These are phyloP conservation scores for Casaregolazyma lundiana DNA, from an alignment of 1,139 yeast species.

Conservation along the genomic window DNA sequence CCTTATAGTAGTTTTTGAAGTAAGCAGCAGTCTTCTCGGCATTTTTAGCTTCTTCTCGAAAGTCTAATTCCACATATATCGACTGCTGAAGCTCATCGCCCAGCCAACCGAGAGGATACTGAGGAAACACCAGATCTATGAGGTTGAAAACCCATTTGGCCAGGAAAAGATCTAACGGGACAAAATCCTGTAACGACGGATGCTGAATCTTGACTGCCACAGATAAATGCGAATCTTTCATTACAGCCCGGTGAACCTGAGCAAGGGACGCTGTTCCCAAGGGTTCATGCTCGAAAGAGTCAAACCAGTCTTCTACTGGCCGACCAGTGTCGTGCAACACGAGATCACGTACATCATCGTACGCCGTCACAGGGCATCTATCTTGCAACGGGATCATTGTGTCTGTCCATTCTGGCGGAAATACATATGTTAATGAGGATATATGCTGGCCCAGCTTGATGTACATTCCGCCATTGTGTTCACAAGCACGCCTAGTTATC, in stretches of 20 bases:
- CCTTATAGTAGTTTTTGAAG: constrained; percentile 50
- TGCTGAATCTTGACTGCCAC: constrained; percentile 97
- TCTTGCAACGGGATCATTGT: constrained; percentile 94
- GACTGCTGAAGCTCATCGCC: constrained; percentile 87
- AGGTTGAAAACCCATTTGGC: constrained; percentile 71
- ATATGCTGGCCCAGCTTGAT: constrained; percentile 94
- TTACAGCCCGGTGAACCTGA: constrained; percentile 80
- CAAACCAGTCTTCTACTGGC: constrained; percentile 60
- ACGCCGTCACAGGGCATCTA: constrained; percentile 75
- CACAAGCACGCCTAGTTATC: constrained; percentile 74
- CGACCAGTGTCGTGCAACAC: constrained; percentile 61
- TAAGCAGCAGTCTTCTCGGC: constrained; percentile 64
- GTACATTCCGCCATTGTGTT: constrained; percentile 84
- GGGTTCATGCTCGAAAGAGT: constrained; percentile 64
- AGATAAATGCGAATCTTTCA: constrained; percentile 55
- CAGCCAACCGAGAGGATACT: constrained; percentile 88
- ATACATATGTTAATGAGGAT: constrained; percentile 81
- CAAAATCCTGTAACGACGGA: constrained; percentile 80
- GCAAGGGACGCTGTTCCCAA: constrained; percentile 96
- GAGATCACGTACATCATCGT: constrained; percentile 64
- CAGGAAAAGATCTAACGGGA: constrained; percentile 79
- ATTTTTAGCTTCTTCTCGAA: constrained; percentile 79
- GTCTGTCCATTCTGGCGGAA: constrained; percentile 92
- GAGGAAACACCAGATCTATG: constrained; percentile 80
- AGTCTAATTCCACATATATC: constrained; percentile 84